Percentiles rank a stretch among this genome's conserved stretches.
phyloP scores from a whole-genome alignment of 257 asterid species.

The Capsicum rhomboideum region DNA sequence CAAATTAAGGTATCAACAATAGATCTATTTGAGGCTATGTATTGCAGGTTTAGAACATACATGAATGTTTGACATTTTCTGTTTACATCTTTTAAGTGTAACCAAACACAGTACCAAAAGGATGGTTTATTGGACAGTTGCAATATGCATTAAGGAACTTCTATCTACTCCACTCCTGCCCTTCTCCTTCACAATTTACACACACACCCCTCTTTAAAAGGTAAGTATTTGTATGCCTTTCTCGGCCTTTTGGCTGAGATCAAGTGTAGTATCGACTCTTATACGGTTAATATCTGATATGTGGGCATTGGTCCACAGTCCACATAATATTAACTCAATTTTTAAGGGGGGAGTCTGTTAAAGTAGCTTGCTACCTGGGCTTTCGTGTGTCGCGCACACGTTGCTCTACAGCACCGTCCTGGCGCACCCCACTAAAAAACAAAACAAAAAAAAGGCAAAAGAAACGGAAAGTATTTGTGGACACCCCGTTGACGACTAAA shows the following conservation, averaged over 20 bases:
- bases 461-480: neutral
- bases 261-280: conserved; percentile 37
- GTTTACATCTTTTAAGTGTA: neutral
- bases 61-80: neutral
- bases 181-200: neutral
- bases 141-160: neutral
- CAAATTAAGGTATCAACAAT: neutral
- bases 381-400: no score
- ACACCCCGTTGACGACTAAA: neutral
- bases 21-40: neutral
- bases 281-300: no score
- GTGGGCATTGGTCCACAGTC: no score
- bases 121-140: neutral
- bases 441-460: no score
- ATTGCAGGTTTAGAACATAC: neutral
- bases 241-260: conserved; percentile 37
- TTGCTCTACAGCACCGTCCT: no score
- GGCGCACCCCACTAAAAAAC: no score
- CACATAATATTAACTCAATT: no score
- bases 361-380: no score
- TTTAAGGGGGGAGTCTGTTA: no score
- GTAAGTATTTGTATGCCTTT: conserved; percentile 6
- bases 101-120: neutral
- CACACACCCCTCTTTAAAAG: neutral
- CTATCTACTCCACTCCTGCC: neutral